Percentiles rank a stretch among this genome's conserved stretches.
Conservation (phyloP, 2,329 filamentous ascomycete genomes). For the Cladosporium phlei region DNA sequence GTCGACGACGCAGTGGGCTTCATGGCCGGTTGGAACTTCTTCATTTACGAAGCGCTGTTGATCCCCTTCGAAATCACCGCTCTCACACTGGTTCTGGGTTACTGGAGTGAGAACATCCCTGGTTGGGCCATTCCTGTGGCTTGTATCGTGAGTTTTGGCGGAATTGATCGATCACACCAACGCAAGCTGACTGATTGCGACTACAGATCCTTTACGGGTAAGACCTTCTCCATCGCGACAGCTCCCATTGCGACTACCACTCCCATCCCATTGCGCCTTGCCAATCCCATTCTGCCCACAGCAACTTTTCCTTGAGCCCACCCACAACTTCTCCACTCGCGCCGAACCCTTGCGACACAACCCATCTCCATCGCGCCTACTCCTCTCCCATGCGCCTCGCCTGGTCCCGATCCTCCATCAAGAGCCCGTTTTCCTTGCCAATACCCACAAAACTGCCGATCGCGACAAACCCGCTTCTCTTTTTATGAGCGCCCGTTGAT, state of each 20-base stretch:
- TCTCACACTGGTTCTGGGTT: slow-evolving; percentile 37
- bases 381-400: neutral
- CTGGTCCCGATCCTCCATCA: neutral
- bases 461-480: neutral
- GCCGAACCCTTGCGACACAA: neutral
- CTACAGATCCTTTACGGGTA: slow-evolving; percentile 13
- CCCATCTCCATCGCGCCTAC: no score
- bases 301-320: neutral
- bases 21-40: slow-evolving; percentile 48
- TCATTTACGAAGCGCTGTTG: slow-evolving; percentile 48
- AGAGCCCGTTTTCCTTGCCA: no score
- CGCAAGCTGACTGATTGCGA: neutral
- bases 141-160: slow-evolving; percentile 30
- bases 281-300: slow-evolving; percentile 3
- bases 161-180: neutral
- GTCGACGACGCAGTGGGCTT: slow-evolving; percentile 63
- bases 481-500: neutral
- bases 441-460: neutral
- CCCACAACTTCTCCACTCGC: neutral
- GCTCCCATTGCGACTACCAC: slow-evolving; percentile 11
- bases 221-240: slow-evolving; percentile 13
- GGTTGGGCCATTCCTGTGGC: slow-evolving; percentile 36
- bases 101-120: slow-evolving; percentile 42
- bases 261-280: slow-evolving; percentile 5
- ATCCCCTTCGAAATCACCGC: slow-evolving; percentile 51